Evolutionary conservation across 805 yeast species (phyloP).

Genomic region (Starmerella cellae): DNA sequence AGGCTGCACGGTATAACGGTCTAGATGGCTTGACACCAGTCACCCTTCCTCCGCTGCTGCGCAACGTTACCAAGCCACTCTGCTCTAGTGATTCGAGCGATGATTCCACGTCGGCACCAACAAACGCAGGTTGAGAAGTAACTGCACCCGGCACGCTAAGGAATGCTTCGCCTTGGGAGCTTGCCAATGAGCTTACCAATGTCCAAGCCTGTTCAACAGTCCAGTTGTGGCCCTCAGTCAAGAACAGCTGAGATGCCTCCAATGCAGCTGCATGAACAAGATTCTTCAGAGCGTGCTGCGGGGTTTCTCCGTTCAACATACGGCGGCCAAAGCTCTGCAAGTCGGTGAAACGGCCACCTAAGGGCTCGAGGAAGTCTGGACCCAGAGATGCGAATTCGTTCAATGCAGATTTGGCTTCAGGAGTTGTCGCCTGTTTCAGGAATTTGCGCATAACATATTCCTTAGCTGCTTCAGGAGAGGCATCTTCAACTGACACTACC

Average conservation of each 20-base stretch:
- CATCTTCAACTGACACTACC: constrained; percentile 63
- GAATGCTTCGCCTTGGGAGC: constrained; percentile 9
- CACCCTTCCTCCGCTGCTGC: constrained; percentile 66
- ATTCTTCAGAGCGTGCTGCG: constrained; percentile 59
- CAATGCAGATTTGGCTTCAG: constrained; percentile 1
- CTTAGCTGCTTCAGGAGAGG: constrained; percentile 55
- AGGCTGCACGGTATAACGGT: constrained; percentile 75
- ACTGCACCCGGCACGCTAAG: constrained; percentile 20
- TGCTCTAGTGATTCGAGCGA: constrained; percentile 63
- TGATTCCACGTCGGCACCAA: constrained; percentile 30
- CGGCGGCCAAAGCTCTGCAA: constrained; percentile 82
- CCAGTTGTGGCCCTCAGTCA: constrained; percentile 37
- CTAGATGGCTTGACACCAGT: constrained; percentile 60
- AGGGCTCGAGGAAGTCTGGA: constrained; percentile 38
- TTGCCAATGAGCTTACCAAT: constrained; percentile 51
- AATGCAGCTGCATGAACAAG: constrained; percentile 77
- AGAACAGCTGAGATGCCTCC: constrained; percentile 71
- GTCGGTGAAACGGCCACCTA: constrained; percentile 94
- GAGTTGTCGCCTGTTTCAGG: background rate
- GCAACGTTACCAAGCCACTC: constrained; percentile 56
- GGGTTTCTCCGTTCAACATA: constrained; percentile 74
- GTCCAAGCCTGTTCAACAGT: constrained; percentile 80
- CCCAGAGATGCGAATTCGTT: constrained; percentile 21
- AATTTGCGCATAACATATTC: constrained; percentile 43
- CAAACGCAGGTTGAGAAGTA: constrained; percentile 25